Evolutionary conservation across 2,329 filamentous ascomycete species (phyloP), one percentile per base, ranked within the genome.

Genomic region (Fusarium sp.): DNA sequence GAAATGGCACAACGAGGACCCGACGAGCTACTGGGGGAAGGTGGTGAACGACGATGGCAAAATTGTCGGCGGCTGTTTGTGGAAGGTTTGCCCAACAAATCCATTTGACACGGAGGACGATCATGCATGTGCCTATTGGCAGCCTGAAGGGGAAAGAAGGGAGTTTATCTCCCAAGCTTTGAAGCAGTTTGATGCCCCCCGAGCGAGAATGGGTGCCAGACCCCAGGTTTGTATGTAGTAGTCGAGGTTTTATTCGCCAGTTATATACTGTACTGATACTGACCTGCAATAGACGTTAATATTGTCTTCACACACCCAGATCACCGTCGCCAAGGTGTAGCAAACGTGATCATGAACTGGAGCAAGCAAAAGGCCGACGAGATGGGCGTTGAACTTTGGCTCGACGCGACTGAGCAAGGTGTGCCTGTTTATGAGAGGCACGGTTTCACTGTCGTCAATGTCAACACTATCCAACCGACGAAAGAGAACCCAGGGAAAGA

Each of bases 301-400:
- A 72, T 71, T 19, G 47, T 72, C 24, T 73, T 60, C 35, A 72
- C 68, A 7, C 68, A 71, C 24, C 68, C 71, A 5, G 56, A 72
- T 20, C 54, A 66, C 41, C 70, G 68, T 5, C 66, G 56, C 17
- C 64, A 65, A 26, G 71, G 70, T n/a, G 66, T 72, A 30, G 66
- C 70, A 8, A 60, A 70, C 24, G 7, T 72, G 6, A 67, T 73
- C 1, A 43, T 73, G 56, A 32, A 46, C 22, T 73, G 70, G 71
- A 71, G 71, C 19, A 73, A 63, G 28, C 41, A 70, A 17, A 72
- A 71, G 11, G 70, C 70, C 17, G 70, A 72, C 15, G 67, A 72
- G 39, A 63, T 72, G 70, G 70, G 68, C 1, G 63, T 71, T 4
- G 70, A 73, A 28, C 67, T 73, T 22, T 73, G 70, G 71, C 50